Base-by-base conservation (phyloP, 371 early-diverging fungal species). In the Coemansia sp. region DNA sequence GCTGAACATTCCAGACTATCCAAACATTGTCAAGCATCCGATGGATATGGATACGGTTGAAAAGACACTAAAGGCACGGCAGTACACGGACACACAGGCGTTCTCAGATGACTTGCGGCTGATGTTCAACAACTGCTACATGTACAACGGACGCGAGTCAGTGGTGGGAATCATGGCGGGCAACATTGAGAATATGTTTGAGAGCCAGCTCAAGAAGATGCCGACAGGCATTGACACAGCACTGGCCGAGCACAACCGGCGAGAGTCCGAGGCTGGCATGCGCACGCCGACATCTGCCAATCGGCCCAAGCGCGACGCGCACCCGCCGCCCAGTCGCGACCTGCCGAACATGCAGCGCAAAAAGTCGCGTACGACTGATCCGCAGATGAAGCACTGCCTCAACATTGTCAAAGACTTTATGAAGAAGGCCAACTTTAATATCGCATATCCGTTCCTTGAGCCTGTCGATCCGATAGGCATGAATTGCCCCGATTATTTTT, bases 1-100 rank as follows among this genome's bases (percentile, higher is more conserved):
- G 64, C 85, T 98, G 8, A 88, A 89, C 55, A 92, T 99, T 18
- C 99, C 98, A 3, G 95, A 94, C 71, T 99, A 99, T 79, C 90
- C 89, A 22, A 86, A 88, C 10, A 87, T 99, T 52, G 89, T 99
- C 68, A 98, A 92, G 72, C 70, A 91, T 40, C 99, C 99, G 4
- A 99, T 99, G 98, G 99, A 99, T 78, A 65, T 99, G 21, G 83
- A 90, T 16, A 99, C 99, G 0, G 89, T 99, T 48, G 85, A 88
- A 61, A 84, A 85, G 39, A 97, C 95, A 74, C 80, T 99, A 29
- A 92, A 92, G 57, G 69, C 79, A 10, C 87, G 86, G 14, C 83
- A 85, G 31, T 99, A 99, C 78, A 67, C 76, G 0, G 83, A 82
- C 7, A 84, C 90, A 0, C 87, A 83, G n/a, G 90, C 88, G 40